Base-by-base conservation (phyloP, 192 early-diverging fungal genomes). In the Coemansia umbellata region DNA sequence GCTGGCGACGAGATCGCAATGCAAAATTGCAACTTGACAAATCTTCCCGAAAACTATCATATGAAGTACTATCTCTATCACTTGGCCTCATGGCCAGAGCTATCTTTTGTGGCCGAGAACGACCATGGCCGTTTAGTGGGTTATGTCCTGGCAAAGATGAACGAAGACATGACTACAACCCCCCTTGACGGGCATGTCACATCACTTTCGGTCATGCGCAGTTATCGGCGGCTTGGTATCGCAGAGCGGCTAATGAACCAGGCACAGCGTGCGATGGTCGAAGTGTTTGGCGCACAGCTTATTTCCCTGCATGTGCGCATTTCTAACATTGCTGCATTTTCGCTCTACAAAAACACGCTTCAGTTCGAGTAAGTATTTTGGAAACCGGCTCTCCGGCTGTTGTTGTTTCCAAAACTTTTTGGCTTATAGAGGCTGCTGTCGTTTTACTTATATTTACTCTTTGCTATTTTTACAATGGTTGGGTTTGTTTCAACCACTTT, bases 21-120 rank as follows among this genome's bases (percentile, higher is more conserved):
- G 86, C 97, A 99, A 76, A 85, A 91, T 58, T 97, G 94, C 84
- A 99, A 99, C 75, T 79, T 99, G 50, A 80, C 84, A 50, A 97
- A 99, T 72, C 81, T 99, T 31, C 97, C 97, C 8, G 97, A 99
- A 78, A 99, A 99, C 85, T 99, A 99, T 74, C 90, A 92, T 65
- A 94, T 99, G 90, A 99, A 99, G 75, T 99, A 99, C 80, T 98
- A 91, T 60, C 69, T 92, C 33, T 92, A 92, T 58, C 91, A 92
- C 44, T 64, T 83, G 13, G 66, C 87, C 18, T 84, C 87, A 22
- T 92, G 91, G 91, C 91, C 91, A n/a, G 87, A 91, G 70, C 84
- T 99, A 8, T 94, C 92, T 27, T 94, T 84, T 53, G 94, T 99
- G 5, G 97, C 97, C 17, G 91, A 93, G 74, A 88, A 95, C 68